A percentile compares a stretch with the other conserved stretches of the same genome.
Conservation (phyloP, 1,284 basidiomycete genomes). For the Coriolopsis trogii region DNA sequence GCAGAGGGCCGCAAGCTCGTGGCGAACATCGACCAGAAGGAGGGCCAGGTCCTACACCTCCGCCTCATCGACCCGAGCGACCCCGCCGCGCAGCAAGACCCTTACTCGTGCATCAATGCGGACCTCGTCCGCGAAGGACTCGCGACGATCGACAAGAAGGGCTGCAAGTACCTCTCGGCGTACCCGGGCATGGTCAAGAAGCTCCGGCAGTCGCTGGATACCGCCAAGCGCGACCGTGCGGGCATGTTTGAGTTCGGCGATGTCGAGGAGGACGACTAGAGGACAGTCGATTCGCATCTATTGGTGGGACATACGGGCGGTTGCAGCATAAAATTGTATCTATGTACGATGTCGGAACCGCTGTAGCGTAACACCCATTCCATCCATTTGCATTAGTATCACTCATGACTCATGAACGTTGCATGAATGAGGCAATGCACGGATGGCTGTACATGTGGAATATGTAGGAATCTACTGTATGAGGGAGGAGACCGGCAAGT, state of each 20-base stretch:
- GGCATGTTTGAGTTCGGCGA: constrained; percentile 92
- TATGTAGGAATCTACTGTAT: not conserved
- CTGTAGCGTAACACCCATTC: constrained; percentile 18
- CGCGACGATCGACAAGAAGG: constrained; percentile 78
- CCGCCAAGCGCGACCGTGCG: constrained; percentile 75
- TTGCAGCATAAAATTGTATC: too few species aligned
- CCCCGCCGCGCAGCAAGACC: constrained; percentile 66
- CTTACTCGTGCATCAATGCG: constrained; percentile 80
- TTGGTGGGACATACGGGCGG: too few species aligned
- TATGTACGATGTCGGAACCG: constrained; percentile 13
- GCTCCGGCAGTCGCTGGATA: constrained; percentile 61
- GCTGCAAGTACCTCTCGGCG: constrained; percentile 69
- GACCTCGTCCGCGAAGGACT: constrained; percentile 82
- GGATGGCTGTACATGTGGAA: not conserved
- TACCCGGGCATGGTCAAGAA: constrained; percentile 75
- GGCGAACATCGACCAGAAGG: constrained; percentile 87
- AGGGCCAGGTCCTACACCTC: constrained; percentile 78
- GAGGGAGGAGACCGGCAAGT: too few species aligned
- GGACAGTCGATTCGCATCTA: too few species aligned
- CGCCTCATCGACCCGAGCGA: constrained; percentile 87
- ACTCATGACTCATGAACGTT: not conserved
- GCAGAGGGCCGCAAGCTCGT: constrained; percentile 89
- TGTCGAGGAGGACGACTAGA: constrained; percentile 72
- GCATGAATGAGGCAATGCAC: not conserved
- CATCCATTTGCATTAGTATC: constrained; percentile 5